Evolutionary conservation across 2,329 filamentous ascomycete genomes (phyloP), one percentile per base, ranked within the genome.

Genomic region (Setomelanomma holmii): DNA sequence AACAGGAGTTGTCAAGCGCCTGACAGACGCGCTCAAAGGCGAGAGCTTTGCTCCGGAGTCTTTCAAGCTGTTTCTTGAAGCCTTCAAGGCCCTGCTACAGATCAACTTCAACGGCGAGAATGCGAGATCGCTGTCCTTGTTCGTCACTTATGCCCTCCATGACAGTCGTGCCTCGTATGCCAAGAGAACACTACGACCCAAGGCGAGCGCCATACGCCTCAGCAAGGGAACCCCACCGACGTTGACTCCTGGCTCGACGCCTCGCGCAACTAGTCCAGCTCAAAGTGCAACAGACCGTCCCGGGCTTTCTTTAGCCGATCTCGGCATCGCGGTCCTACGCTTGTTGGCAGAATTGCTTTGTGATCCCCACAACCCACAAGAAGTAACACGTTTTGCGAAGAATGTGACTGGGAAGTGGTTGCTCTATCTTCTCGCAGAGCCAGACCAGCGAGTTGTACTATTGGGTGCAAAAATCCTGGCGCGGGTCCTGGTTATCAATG

Each of bases 351-450:
- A 87, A 21, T 80, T 96, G 10, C 79, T 97, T 8, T 96, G 92
- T 66, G 86, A 90, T 55, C 85, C 86, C 63, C 83, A 83, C 19
- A 91, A 88, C 58, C 77, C 83, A 8, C 79, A 79, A 12, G 86
- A 89, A 55, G 89, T 96, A 49, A 86, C 88, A 68, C 95, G 92
- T 64, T 98, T 99, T 79, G 91, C 92, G 4, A 90, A 89, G 68
- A 96, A 93, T 1, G 93, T 99, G 7, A 97, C 93, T 19, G 96
- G 96, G 64, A 96, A 96, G 88, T 97, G 93, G 93, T 83, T 96
- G 12, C 79, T 99, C 12, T 96, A 97, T 73, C 84, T 99, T 12
- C 82, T 98, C 44, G 91, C 91, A 6, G 93, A 97, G 70, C 86
- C 90, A 55, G 90, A 98, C 53, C 83, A 90, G 5, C 89, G 92